These are phyloP conservation scores for Leishmania guyanensis DNA, from an alignment of 208 protist genomes.

Conservation along the genomic window DNA sequence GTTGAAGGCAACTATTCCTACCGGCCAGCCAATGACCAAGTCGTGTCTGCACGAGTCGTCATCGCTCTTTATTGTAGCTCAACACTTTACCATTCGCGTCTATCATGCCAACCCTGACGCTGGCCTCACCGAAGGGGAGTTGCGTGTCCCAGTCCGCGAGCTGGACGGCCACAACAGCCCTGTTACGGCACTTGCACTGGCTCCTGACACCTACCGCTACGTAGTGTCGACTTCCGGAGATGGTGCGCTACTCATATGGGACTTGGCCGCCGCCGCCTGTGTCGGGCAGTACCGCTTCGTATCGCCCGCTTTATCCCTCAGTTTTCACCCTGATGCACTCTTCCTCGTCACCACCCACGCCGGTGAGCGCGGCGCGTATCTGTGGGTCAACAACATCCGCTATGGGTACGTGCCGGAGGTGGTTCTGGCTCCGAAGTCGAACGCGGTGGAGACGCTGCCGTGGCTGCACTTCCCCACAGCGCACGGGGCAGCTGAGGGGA, in stretches of 20 bases:
- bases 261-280: conserved; percentile 80
- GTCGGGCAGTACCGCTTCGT: conserved; percentile 85
- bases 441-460: conserved; percentile 49
- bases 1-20: conserved; percentile 46
- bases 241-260: conserved; percentile 80
- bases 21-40: conserved; percentile 57
- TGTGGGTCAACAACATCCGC: conserved; percentile 91
- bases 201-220: conserved; percentile 77
- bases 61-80: conserved; percentile 74
- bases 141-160: conserved; percentile 67
- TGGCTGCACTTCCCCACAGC: conserved; percentile 80
- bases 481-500: conserved; percentile 60
- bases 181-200: conserved; percentile 80
- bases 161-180: conserved; percentile 80
- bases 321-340: conserved; percentile 84
- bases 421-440: conserved; percentile 44
- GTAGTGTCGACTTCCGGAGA: conserved; percentile 76
- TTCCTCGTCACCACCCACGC: conserved; percentile 87
- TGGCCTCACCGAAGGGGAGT: conserved; percentile 34
- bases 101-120: conserved; percentile 82
- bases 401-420: conserved; percentile 90
- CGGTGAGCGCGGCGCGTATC: conserved; percentile 78
- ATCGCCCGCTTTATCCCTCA: conserved; percentile 74
- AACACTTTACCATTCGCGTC: conserved; percentile 72
- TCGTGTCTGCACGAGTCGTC: conserved; percentile 77